Percentiles rank a stretch among this genome's conserved stretches.
Evolutionary conservation across 2,329 filamentous ascomycete species (phyloP).

Genomic region (Pseudocercospora eumusae): DNA sequence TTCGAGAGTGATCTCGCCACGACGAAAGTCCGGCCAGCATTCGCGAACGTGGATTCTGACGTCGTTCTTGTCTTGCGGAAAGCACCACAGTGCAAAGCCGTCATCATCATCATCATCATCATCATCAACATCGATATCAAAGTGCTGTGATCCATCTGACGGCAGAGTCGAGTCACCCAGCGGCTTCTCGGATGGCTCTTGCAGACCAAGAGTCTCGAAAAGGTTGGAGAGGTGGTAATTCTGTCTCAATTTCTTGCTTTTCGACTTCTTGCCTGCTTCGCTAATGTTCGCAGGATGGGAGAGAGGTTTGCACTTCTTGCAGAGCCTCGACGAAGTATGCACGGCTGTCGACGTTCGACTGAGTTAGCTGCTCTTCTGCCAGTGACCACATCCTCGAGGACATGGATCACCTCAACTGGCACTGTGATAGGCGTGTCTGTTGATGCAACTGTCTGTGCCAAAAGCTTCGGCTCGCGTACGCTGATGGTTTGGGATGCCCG

Average conservation of each 20-base stretch:
- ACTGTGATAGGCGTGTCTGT: background rate
- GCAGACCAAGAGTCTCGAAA: constrained; percentile 10
- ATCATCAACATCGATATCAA: no score
- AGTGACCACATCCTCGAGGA: background rate
- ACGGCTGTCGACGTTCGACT: background rate
- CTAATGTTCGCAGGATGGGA: background rate
- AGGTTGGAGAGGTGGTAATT: constrained; percentile 7
- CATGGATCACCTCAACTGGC: background rate
- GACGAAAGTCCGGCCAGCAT: background rate
- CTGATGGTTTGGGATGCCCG: background rate
- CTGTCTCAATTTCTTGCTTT: constrained; percentile 1
- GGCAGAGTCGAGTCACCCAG: background rate
- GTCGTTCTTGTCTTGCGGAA: constrained; percentile 11
- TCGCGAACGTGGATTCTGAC: background rate
- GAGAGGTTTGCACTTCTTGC: background rate
- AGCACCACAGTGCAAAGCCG: constrained; percentile 14
- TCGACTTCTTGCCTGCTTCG: background rate
- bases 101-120: background rate
- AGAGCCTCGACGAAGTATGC: constrained; percentile 11
- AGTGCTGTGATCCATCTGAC: background rate
- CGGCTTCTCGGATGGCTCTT: background rate
- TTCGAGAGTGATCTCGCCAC: background rate
- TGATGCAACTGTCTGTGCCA: background rate
- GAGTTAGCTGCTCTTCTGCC: background rate
- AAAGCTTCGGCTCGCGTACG: background rate